Evolutionary conservation across 179 eudicot genomes (phyloP).

Genomic region (Amaranthus tricolor): DNA sequence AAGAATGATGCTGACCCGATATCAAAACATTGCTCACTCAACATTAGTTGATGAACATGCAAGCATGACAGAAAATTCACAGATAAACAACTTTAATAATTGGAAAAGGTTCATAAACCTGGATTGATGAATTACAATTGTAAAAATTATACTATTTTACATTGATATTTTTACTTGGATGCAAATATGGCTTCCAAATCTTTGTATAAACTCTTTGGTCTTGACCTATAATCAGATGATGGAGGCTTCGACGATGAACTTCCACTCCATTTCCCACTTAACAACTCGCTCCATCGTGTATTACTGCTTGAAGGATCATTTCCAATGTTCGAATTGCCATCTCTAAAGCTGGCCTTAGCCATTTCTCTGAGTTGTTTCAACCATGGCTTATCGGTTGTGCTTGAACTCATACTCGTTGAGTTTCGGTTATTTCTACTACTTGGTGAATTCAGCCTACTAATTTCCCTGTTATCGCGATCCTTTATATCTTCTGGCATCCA

Average conservation of each 20-base stretch:
- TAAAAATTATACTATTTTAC: constrained; percentile 2
- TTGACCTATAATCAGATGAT: constrained; percentile 55
- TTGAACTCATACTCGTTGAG: constrained; percentile 50
- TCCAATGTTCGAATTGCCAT: constrained; percentile 26
- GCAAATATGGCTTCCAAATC: constrained; percentile 93
- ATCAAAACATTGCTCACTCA: too few relatives aligned
- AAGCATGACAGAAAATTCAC: too few relatives aligned
- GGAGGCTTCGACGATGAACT: constrained; percentile 64
- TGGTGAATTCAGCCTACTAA: constrained; percentile 15
- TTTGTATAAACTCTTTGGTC: constrained; percentile 57
- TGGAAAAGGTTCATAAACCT: neutral
- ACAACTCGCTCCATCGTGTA: constrained; percentile 63
- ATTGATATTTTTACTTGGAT: constrained; percentile 28
- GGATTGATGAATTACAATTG: neutral
- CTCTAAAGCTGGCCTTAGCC: constrained; percentile 72
- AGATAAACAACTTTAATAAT: too few relatives aligned
- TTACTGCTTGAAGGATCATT: constrained; percentile 58
- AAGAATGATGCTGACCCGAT: too few relatives aligned
- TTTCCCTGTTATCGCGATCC: constrained; percentile 28
- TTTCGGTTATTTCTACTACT: constrained; percentile 29
- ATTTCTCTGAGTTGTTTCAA: constrained; percentile 69
- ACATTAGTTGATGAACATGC: too few relatives aligned
- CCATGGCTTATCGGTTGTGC: constrained; percentile 63
- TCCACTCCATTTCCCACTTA: constrained; percentile 59
- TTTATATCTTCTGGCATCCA: constrained; percentile 28